Evolutionary conservation across 305 asterid genomes (phyloP).

Genomic region (Ajuga reptans): DNA sequence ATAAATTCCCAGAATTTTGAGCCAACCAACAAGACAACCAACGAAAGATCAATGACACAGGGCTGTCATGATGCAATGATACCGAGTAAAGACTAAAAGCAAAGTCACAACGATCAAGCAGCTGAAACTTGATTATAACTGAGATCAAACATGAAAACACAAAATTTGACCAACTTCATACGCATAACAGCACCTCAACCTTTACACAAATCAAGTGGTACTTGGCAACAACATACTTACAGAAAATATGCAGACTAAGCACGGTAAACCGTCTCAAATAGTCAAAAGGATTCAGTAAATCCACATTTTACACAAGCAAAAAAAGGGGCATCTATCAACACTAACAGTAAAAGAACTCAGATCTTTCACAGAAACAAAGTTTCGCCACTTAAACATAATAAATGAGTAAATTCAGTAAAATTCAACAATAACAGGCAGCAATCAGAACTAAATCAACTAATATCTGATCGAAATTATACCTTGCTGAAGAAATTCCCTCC

Average conservation of each 20-base stretch:
- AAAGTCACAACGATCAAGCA: neutral
- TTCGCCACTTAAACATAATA: neutral
- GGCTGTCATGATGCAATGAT: neutral
- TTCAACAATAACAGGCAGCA: neutral
- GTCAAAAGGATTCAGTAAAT: neutral
- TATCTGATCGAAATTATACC: constrained; percentile 34
- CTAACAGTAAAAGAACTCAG: neutral
- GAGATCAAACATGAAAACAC: neutral
- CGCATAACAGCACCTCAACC: neutral
- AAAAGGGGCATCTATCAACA: neutral
- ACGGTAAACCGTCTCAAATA: neutral
- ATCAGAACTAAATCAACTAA: neutral
- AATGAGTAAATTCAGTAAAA: neutral
- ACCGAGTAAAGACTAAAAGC: neutral
- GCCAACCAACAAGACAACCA: neutral
- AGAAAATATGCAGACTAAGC: neutral
- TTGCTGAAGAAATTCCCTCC: constrained; percentile 53
- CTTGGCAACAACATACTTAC: neutral
- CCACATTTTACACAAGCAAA: neutral
- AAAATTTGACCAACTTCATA: neutral
- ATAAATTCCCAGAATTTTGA: neutral
- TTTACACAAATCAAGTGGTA: neutral
- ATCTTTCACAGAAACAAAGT: neutral
- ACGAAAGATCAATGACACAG: neutral
- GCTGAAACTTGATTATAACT: neutral